Evolutionary conservation across 345 rosid species (phyloP).

Genomic region (Eucalyptus marginata): DNA sequence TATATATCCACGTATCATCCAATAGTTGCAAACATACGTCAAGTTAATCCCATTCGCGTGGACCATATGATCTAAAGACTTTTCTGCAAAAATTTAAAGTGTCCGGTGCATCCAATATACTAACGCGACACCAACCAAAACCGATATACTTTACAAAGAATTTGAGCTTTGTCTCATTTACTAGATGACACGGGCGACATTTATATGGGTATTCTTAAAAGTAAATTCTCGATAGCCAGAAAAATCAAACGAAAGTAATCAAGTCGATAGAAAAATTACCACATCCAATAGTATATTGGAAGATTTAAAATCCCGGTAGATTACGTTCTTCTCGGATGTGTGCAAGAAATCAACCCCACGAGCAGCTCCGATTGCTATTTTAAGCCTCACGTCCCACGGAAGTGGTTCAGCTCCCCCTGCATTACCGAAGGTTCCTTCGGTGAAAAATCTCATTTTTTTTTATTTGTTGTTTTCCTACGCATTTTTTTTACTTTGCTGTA

Average conservation of each 20-base stretch:
- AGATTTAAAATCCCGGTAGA: conserved; percentile 72
- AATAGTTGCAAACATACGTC: background rate
- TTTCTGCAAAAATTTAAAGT: background rate
- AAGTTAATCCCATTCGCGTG: background rate
- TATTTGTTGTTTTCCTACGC: background rate
- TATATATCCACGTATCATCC: background rate
- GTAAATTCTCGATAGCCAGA: background rate
- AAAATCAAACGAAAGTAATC: background rate
- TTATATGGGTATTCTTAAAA: background rate
- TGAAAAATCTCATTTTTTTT: background rate
- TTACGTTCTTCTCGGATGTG: conserved; percentile 65
- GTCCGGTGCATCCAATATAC: background rate
- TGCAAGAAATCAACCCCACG: conserved; percentile 64
- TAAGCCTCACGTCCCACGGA: conserved; percentile 48
- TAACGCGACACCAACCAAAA: background rate
- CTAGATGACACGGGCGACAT: background rate
- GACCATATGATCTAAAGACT: background rate
- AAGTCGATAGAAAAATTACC: conserved; percentile 16
- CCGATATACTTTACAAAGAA: background rate
- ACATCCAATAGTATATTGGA: conserved; percentile 71
- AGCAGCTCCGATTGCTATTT: conserved; percentile 75
- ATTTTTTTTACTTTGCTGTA: background rate
- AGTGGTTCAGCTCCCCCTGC: conserved; percentile 56
- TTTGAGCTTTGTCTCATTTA: background rate
- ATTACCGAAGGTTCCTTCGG: background rate